Conservation (phyloP, 148 eudicot genomes). For the Cornus controversa region DNA sequence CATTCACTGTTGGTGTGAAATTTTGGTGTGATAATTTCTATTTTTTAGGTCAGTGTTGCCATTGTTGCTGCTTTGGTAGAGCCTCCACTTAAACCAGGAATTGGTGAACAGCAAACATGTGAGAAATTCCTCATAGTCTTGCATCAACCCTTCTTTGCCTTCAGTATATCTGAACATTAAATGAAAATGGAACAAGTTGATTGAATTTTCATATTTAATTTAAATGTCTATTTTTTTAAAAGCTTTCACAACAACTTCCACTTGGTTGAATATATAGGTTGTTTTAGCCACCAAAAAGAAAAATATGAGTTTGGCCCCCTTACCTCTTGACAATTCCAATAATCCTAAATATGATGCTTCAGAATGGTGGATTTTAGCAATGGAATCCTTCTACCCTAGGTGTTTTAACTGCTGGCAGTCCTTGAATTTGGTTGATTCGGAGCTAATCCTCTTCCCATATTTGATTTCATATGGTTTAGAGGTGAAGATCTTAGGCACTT, state of each 20-base stretch:
- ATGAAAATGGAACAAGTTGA: not conserved
- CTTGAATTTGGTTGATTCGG: not conserved
- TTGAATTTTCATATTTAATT: not conserved
- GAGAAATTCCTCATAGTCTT: slow-evolving; percentile 23
- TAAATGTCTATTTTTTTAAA: not conserved
- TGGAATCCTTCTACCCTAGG: not conserved
- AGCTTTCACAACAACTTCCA: not conserved
- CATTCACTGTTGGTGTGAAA: not conserved
- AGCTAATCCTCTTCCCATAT: not conserved
- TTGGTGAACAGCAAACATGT: slow-evolving; percentile 65
- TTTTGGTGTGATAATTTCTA: not conserved
- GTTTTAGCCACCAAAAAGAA: not conserved
- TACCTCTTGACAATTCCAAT: not conserved
- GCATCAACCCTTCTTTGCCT: not conserved
- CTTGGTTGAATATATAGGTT: not conserved
- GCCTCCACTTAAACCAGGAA: slow-evolving; percentile 41
- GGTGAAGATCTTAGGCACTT: not conserved
- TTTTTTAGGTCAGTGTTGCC: slow-evolving; percentile 38
- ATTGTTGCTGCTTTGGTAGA: slow-evolving; percentile 34
- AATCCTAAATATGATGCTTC: not conserved
- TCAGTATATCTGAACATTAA: not conserved
- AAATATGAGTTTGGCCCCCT: not conserved
- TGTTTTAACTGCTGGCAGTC: not conserved
- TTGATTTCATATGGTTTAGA: not conserved
- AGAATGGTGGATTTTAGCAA: not conserved